phyloP scores from a whole-genome alignment of 257 asterid species.

The Craterostigma plantagineum region DNA sequence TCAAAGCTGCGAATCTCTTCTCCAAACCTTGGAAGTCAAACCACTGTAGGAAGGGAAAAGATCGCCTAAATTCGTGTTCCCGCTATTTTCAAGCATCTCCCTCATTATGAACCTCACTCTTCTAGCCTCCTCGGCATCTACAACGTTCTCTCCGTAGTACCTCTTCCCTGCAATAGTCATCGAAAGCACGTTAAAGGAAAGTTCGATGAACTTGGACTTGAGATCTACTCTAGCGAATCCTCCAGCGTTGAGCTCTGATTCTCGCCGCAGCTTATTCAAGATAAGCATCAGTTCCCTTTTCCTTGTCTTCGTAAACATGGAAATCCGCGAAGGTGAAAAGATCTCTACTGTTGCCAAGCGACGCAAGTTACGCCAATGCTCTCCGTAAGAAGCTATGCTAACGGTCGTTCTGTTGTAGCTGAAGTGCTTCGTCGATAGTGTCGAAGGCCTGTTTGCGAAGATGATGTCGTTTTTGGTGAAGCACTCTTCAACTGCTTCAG shows the following conservation, averaged over 20 bases:
- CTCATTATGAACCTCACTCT: slow-evolving; percentile 10
- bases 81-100: slow-evolving; percentile 3
- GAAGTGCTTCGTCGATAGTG: slow-evolving; percentile 16
- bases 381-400: slow-evolving; percentile 15
- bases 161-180: slow-evolving; percentile 22
- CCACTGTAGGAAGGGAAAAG: slow-evolving; percentile 20
- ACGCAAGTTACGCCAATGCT: slow-evolving; percentile 17
- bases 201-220: slow-evolving; percentile 13
- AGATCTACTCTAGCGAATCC: slow-evolving; percentile 12
- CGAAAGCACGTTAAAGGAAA: slow-evolving; percentile 16
- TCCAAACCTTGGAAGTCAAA: slow-evolving; percentile 25
- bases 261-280: slow-evolving; percentile 4
- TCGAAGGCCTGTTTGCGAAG: slow-evolving; percentile 13
- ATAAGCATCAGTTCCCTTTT: slow-evolving; percentile 9
- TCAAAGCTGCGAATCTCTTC: slow-evolving; percentile 8
- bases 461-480: slow-evolving; percentile 16
- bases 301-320: slow-evolving; percentile 8
- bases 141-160: slow-evolving; percentile 17
- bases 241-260: neutral
- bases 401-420: slow-evolving; percentile 18
- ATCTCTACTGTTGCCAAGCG: slow-evolving; percentile 14
- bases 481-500: slow-evolving; percentile 14
- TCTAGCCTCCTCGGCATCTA: slow-evolving; percentile 5
- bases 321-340: slow-evolving; percentile 13
- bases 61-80: slow-evolving; percentile 26